phyloP scores from a whole-genome alignment of 2,329 filamentous ascomycete species.

The Fusarium irregulare region DNA sequence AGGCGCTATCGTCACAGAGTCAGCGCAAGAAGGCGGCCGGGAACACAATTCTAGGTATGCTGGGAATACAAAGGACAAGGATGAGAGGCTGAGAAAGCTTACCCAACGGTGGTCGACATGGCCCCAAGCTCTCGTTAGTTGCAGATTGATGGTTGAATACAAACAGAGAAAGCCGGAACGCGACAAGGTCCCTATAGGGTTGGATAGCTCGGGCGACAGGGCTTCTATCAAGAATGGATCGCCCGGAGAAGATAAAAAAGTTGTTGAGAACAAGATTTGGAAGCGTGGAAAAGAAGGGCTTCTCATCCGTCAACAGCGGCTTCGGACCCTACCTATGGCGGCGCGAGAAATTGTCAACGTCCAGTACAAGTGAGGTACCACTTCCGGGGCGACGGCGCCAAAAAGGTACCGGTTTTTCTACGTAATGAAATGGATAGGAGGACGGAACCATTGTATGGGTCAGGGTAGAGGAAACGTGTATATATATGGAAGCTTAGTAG shows the following conservation, averaged over 20 bases:
- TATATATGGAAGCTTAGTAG: neutral
- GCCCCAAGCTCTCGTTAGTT: slow-evolving; percentile 40
- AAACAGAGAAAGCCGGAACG: slow-evolving; percentile 3
- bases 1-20: slow-evolving; percentile 68
- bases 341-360: slow-evolving; percentile 46
- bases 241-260: slow-evolving; percentile 6
- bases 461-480: slow-evolving; percentile 7
- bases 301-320: slow-evolving; percentile 40
- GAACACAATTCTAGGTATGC: neutral
- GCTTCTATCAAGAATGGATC: slow-evolving; percentile 22
- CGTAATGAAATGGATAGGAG: neutral
- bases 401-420: slow-evolving; percentile 20
- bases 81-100: slow-evolving; percentile 26
- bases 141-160: neutral
- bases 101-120: slow-evolving; percentile 52
- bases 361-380: slow-evolving; percentile 21
- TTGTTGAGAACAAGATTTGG: slow-evolving; percentile 20
- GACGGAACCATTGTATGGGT: slow-evolving; percentile 13
- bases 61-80: neutral
- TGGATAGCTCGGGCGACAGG: slow-evolving; percentile 41
- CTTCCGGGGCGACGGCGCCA: slow-evolving; percentile 8
- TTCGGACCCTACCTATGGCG: slow-evolving; percentile 46
- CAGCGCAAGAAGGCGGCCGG: slow-evolving; percentile 1
- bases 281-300: slow-evolving; percentile 37
- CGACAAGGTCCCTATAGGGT: slow-evolving; percentile 18